Evolutionary conservation across 2,329 filamentous ascomycete species (phyloP).

Genomic region (Cladosporium cucumerinum): DNA sequence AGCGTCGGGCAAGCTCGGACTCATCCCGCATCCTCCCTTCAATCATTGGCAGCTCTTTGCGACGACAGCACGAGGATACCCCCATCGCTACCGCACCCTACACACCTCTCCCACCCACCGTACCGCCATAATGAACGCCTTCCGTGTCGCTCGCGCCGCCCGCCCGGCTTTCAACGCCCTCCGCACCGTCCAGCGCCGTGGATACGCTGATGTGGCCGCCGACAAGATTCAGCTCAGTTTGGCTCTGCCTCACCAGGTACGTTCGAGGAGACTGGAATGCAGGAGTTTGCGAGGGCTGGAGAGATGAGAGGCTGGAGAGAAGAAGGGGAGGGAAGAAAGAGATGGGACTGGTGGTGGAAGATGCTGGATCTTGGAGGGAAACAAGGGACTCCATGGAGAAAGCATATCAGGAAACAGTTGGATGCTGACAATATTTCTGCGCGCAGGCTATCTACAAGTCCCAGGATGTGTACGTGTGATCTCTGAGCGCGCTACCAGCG

Average conservation of each 20-base stretch:
- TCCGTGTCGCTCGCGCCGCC: slow-evolving; percentile 88
- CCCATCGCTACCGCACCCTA: slow-evolving; percentile 12
- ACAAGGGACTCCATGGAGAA: not conserved
- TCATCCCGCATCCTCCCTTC: slow-evolving; percentile 7
- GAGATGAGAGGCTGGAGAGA: not conserved
- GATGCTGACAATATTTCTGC: slow-evolving; percentile 24
- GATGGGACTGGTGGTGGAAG: not conserved
- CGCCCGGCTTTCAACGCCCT: slow-evolving; percentile 65
- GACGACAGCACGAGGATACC: slow-evolving; percentile 9
- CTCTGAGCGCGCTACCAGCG: slow-evolving; percentile 4
- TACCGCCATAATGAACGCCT: slow-evolving; percentile 73
- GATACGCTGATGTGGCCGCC: slow-evolving; percentile 65
- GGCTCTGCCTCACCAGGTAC: slow-evolving; percentile 96
- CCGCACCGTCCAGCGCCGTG: slow-evolving; percentile 76
- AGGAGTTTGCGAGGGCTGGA: not conserved
- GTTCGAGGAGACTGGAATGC: slow-evolving; percentile 33
- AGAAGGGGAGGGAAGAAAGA: not conserved
- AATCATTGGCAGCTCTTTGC: slow-evolving; percentile 8
- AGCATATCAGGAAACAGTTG: not conserved
- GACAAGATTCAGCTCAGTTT: slow-evolving; percentile 91
- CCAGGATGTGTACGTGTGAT: slow-evolving; percentile 62
- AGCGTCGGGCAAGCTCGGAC: slow-evolving; percentile 11
- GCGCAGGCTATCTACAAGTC: slow-evolving; percentile 66
- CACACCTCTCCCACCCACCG: slow-evolving; percentile 13
- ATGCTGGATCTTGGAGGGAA: not conserved